Percentiles rank a stretch among this genome's conserved stretches.
Evolutionary conservation across 78 protist species (phyloP).

Genomic region (Chrysochromulina tobinii): DNA sequence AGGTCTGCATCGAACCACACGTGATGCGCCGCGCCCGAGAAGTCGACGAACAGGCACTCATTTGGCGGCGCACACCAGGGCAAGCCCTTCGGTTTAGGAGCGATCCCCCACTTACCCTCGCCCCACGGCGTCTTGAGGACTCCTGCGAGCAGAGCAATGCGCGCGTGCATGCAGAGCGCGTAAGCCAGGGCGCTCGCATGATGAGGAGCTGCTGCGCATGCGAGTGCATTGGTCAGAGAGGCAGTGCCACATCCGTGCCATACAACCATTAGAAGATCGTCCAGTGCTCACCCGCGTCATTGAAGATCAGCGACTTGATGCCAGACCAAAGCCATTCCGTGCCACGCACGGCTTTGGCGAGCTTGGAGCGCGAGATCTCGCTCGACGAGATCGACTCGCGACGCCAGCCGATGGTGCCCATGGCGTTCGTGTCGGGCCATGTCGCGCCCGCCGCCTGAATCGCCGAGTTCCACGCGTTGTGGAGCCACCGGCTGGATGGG

Average conservation of each 20-base stretch:
- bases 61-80: neutral
- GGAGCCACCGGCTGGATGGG: neutral
- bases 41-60: neutral
- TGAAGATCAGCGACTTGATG: neutral
- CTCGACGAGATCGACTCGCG: neutral
- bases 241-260: neutral
- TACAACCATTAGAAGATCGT: too few species aligned
- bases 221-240: neutral
- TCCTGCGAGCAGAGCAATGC: neutral
- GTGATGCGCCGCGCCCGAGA: neutral
- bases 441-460: neutral
- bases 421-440: neutral
- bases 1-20: neutral
- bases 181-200: too few species aligned
- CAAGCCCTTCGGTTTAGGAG: neutral
- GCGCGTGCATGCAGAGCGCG: too few species aligned
- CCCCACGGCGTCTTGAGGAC: constrained; percentile 19
- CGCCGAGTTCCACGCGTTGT: neutral
- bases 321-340: neutral
- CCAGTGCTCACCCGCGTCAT: too few species aligned
- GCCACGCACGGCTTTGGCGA: neutral
- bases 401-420: constrained; percentile 15
- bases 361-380: neutral
- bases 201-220: too few species aligned
- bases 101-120: constrained; percentile 4